These are phyloP conservation scores for Calocera cornea DNA, from an alignment of 768 basidiomycete genomes.

Conservation along the genomic window DNA sequence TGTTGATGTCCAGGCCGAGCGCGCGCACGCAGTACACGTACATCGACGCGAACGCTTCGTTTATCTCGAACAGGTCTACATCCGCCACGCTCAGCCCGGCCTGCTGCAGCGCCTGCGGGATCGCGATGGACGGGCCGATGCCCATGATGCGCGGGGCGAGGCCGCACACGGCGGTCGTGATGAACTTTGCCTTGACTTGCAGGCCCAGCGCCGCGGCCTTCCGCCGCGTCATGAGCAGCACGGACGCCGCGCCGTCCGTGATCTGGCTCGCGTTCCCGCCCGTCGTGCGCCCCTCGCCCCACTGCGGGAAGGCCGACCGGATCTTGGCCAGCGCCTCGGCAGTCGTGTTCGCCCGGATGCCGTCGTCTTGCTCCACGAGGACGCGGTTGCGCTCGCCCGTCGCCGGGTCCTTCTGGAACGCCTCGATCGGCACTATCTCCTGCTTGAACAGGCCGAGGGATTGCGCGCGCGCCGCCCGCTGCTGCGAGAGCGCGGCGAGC, in stretches of 20 bases:
- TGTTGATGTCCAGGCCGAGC: slow-evolving; percentile 45
- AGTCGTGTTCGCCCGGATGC: slow-evolving; percentile 53
- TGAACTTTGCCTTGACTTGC: slow-evolving; percentile 59
- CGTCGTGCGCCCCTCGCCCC: slow-evolving; percentile 59
- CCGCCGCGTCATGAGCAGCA: slow-evolving; percentile 63
- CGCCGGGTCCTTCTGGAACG: slow-evolving; percentile 12
- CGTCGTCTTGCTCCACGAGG: slow-evolving; percentile 58
- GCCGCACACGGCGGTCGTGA: slow-evolving; percentile 58
- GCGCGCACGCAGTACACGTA: slow-evolving; percentile 58
- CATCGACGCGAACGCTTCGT: slow-evolving; percentile 83
- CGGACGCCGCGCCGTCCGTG: slow-evolving; percentile 71
- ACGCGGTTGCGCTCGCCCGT: slow-evolving; percentile 36
- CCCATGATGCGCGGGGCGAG: slow-evolving; percentile 77
- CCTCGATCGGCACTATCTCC: slow-evolving; percentile 60
- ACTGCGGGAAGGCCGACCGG: slow-evolving; percentile 67
- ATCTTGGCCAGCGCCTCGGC: slow-evolving; percentile 50
- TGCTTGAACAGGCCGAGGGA: slow-evolving; percentile 46
- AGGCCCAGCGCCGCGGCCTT: slow-evolving; percentile 68
- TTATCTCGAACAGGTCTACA: slow-evolving; percentile 80
- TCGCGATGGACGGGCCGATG: slow-evolving; percentile 71
- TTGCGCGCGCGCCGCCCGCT: slow-evolving; percentile 63
- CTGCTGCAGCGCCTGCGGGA: slow-evolving; percentile 58
- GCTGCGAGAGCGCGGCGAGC: slow-evolving; percentile 61
- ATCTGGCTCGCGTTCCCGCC: slow-evolving; percentile 80
- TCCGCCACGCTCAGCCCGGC: slow-evolving; percentile 53